Evolutionary conservation across 805 yeast species (phyloP), one percentile per base, ranked within the genome.

Genomic region (Hemisphaericaspora nanyangensis): DNA sequence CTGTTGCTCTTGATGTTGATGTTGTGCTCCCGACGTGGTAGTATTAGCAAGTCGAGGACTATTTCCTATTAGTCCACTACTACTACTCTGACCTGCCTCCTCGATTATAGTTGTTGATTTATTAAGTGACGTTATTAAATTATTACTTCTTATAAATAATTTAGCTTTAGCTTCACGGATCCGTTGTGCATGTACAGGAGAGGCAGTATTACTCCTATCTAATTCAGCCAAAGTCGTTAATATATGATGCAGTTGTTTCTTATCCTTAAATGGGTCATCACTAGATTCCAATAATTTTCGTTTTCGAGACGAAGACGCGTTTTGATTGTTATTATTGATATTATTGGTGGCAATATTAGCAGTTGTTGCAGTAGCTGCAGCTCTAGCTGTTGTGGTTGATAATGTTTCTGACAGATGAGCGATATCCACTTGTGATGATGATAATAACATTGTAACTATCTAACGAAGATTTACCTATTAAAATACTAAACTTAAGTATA

Each of bases 191-290:
- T 29, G 18, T 16, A 16, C 3, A 8, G 12, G 19, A n/a, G n/a
- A n/a, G n/a, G n/a, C n/a, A n/a, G n/a, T n/a, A n/a, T n/a, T n/a
- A 29, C n/a, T 29, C 6, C 11, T 8, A 22, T 22, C 26, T 22
- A 22, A 8, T 22, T 29, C 31, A 8, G 18, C 18, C 12, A 29
- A 15, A n/a, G 15, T 11, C 12, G n/a, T 11, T 4, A 15, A 8
- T 8, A 26, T 17, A 20, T 16, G 35, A 12, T 18, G 4, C 17
- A 15, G 15, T 5, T 17, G 17, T 10, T 26, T 36, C 24, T 24
- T 36, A 31, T 43, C 46, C 39, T 57, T 40, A 42, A 45, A 51
- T 18, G 56, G 56, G 27, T 50, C 46, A 37, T 49, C 54, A 28
- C 43, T 37, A 18, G 20, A 19, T 18, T 24, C 18, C 4, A 34